Conservation (phyloP, 495 filamentous ascomycete species). For the Daldinia concentrica region DNA sequence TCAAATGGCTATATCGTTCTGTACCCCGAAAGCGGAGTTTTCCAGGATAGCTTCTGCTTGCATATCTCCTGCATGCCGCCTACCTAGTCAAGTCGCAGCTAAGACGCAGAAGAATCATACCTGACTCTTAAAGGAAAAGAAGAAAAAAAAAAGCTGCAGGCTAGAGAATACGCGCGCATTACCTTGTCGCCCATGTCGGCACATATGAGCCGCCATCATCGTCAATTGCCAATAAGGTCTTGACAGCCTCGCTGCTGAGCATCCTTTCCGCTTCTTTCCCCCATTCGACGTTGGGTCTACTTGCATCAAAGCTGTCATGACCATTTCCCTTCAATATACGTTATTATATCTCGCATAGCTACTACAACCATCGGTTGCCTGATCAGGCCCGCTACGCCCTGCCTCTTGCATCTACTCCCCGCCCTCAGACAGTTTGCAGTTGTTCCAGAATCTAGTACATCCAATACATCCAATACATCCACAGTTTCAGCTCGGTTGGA, state of each 20-base stretch:
- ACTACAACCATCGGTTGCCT: conserved; percentile 22
- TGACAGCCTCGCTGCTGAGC: conserved; percentile 37
- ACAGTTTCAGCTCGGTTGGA: conserved; percentile 17
- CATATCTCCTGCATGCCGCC: conserved; percentile 41
- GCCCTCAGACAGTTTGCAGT: conserved; percentile 25
- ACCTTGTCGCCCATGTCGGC: conserved; percentile 24
- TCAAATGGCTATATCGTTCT: conserved; percentile 40
- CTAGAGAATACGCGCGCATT: conserved; percentile 22
- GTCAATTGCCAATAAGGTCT: conserved; percentile 38
- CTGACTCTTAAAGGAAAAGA: conserved; percentile 14
- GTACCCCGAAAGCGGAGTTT: conserved; percentile 41
- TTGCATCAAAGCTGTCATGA: conserved; percentile 33
- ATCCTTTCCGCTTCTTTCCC: conserved; percentile 25
- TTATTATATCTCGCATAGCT: conserved; percentile 33
- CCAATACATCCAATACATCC: conserved; percentile 14
- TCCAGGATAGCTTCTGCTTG: conserved; percentile 38
- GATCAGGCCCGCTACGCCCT: conserved; percentile 17
- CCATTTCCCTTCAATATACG: conserved; percentile 24
- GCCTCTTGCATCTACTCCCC: conserved; percentile 29
- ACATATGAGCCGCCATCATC: conserved; percentile 32
- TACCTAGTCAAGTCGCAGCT: conserved; percentile 30
- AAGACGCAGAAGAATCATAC: conserved; percentile 28
- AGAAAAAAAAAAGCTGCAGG: conserved; percentile 3
- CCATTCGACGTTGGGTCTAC: conserved; percentile 36
- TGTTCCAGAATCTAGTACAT: conserved; percentile 7